Base-by-base conservation (phyloP, 352 stramenopile species). In the Lagenidium sp. region DNA sequence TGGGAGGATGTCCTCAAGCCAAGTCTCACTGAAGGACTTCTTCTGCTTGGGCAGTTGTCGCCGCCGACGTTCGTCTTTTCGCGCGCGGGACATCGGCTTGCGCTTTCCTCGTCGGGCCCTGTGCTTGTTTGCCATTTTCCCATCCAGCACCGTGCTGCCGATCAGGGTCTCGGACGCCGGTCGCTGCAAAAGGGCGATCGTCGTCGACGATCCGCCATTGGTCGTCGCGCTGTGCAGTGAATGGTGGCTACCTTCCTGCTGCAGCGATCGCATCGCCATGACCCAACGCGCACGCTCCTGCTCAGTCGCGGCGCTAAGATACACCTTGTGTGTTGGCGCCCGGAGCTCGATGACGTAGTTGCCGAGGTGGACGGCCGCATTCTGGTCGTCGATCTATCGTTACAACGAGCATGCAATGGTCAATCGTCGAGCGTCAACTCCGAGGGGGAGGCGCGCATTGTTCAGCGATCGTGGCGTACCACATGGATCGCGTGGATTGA, bases 331-430 rank as follows among this genome's bases (percentile, higher is more conserved):
- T 4, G 62, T 57, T 11, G 61, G 50, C 5, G 62, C 75, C 26
- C 69, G 68, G 26, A 93, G 54, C 36, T 85, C 73, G n/a, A 93
- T 68, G 16, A 91, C 81, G 40, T 72, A 82, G 54, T 93, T 93
- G 28, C 76, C 67, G 1, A 57, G 37, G 35, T 93, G 81, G 16
- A 60, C 47, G n/a, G 89, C 75, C 6, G 61, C 60, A 39, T 93
- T 93, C 41, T 93, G 81, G 55, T 89, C 81, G 21, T 83, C 70
- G 26, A 88, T 73, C 80, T 93, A 38, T n/a, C 6, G 1, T 18
- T 13, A 16, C 26, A 39, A n/a, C n/a, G n/a, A n/a, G n/a, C n/a
- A n/a, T n/a, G n/a, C n/a, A n/a, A n/a, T n/a, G n/a, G 21, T 18
- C 18, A 28, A 10, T 18, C 10, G n/a, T 25, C n/a, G 34, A 39